Percentiles rank a stretch among this genome's conserved stretches.
phyloP scores from a whole-genome alignment of 345 rosid species.

The Gossypium stocksii region DNA sequence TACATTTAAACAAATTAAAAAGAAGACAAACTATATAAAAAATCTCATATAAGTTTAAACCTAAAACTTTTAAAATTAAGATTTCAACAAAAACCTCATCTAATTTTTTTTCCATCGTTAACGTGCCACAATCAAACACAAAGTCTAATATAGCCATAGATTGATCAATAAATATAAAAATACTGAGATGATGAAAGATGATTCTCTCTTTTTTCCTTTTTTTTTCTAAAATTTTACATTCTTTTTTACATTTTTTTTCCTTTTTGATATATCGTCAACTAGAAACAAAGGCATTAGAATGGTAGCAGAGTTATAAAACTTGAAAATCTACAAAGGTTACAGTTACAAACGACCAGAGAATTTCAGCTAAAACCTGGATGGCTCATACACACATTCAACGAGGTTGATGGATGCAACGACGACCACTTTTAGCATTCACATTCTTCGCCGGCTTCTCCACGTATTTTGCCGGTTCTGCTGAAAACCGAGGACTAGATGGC shows the following conservation, averaged over 20 bases:
- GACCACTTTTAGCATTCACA: constrained; percentile 14
- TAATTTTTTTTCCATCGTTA: too few species aligned
- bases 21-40: too few species aligned
- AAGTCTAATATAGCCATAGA: too few species aligned
- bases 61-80: too few species aligned
- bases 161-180: too few species aligned
- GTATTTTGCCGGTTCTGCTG: constrained; percentile 19
- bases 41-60: too few species aligned
- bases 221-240: constrained; percentile 11
- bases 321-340: neutral
- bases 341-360: neutral
- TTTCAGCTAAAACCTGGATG: neutral
- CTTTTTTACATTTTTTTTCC: constrained; percentile 6
- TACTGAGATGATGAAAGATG: neutral
- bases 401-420: constrained; percentile 34
- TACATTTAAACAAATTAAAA: too few species aligned
- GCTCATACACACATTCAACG: constrained; percentile 17
- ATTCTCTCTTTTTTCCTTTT: neutral
- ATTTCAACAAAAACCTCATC: too few species aligned
- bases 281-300: neutral
- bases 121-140: too few species aligned
- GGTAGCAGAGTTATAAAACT: constrained; percentile 1
- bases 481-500: constrained; percentile 12
- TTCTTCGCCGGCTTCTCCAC: constrained; percentile 29
- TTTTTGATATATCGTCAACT: neutral